Percentiles rank a stretch among this genome's conserved stretches.
These are phyloP conservation scores for Brachypodium distachyon DNA, from an alignment of 202 grass and related monocot species.

Conservation along the genomic window DNA sequence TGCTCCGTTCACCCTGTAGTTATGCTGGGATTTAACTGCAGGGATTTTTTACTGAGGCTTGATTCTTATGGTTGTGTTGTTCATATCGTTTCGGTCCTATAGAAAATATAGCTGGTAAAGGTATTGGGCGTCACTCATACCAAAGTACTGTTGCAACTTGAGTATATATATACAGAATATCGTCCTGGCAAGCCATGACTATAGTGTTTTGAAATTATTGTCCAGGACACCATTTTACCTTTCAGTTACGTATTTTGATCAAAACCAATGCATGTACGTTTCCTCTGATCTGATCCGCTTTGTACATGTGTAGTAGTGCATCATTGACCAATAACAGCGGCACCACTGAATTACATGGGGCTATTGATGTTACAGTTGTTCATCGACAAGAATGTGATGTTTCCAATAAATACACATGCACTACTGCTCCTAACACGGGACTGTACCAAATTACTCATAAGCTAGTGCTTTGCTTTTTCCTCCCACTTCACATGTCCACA, in stretches of 20 bases:
- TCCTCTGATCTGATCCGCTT: not conserved
- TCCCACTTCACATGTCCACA: conserved; percentile 7
- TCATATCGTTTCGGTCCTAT: no score
- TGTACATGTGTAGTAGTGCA: not conserved
- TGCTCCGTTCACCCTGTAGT: not conserved
- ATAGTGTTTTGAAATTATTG: no score
- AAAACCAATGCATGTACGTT: not conserved
- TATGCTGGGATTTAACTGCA: no score
- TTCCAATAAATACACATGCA: not conserved
- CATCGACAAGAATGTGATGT: not conserved
- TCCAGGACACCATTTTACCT: not conserved
- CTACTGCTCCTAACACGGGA: no score
- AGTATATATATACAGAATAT: no score
- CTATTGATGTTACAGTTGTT: not conserved
- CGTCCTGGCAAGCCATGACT: no score
- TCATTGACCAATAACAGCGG: not conserved
- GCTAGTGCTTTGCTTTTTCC: not conserved
- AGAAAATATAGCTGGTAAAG: no score
- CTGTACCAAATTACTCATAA: not conserved
- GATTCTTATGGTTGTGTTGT: no score
- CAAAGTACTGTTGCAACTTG: not conserved
- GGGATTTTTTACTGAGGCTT: no score
- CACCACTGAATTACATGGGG: not conserved
- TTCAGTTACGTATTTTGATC: not conserved
- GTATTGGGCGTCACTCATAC: no score